Evolutionary conservation across 495 filamentous ascomycete genomes (phyloP).

Genomic region (Lasiosphaeria hispida): DNA sequence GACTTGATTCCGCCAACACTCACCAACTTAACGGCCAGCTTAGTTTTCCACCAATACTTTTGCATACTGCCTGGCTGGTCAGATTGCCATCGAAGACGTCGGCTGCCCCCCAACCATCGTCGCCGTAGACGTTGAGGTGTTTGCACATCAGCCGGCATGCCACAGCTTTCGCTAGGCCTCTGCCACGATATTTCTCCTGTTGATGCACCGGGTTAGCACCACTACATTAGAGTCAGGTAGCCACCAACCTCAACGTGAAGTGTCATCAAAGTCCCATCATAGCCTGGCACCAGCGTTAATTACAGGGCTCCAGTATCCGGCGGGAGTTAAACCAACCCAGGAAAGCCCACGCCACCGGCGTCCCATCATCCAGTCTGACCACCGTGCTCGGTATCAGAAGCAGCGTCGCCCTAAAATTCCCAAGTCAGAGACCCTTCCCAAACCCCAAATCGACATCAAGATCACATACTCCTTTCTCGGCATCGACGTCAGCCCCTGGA

Average conservation of each 20-base stretch:
- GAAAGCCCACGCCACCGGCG: conserved; percentile 45
- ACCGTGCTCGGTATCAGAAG: conserved; percentile 36
- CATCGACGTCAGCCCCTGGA: conserved; percentile 35
- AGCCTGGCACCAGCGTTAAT: conserved; percentile 13
- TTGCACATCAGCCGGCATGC: conserved; percentile 40
- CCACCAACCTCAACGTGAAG: conserved; percentile 36
- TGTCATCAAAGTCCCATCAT: conserved; percentile 34
- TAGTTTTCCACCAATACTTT: conserved; percentile 39
- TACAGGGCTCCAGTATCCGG: background rate
- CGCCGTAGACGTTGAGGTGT: conserved; percentile 33
- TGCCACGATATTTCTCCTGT: conserved; percentile 41
- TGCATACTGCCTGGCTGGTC: conserved; percentile 43
- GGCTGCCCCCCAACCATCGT: conserved; percentile 41
- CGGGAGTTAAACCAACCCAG: conserved; percentile 23
- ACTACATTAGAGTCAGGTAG: background rate
- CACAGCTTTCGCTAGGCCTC: conserved; percentile 45
- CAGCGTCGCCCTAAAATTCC: conserved; percentile 30
- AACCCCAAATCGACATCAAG: conserved; percentile 1
- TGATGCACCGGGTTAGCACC: conserved; percentile 5
- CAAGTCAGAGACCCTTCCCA: background rate
- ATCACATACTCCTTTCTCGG: conserved; percentile 35
- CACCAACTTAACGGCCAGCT: conserved; percentile 43
- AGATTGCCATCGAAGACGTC: conserved; percentile 42
- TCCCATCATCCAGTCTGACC: conserved; percentile 33
- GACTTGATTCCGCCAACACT: conserved; percentile 16